Base-by-base conservation (phyloP, 108 stramenopile genomes). In the Parietichytrium sp. region DNA sequence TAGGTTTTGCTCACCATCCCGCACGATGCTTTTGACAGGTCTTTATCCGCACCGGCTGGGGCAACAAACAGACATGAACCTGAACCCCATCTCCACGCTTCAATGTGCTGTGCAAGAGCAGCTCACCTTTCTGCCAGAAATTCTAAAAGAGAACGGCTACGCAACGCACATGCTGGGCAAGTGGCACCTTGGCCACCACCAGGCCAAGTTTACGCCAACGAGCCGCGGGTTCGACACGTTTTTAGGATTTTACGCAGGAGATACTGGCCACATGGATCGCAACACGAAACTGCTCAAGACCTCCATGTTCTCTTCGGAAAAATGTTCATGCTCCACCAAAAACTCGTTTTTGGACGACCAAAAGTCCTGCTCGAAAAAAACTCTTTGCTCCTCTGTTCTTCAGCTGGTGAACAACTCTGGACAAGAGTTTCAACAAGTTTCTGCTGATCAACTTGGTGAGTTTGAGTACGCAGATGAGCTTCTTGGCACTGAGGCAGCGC, bases 1-100 rank as follows among this genome's bases (percentile, higher is more conserved):
- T 18, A 82, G 88, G 0, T 86, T 79, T 33, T 91, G 90, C 52
- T 52, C 51, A 3, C 79, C 79, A 25, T 53, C 51, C 16, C 50
- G 79, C n/a, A 33, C 51, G 10, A 50, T 29, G 29, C 3, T 80
- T 30, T 27, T 80, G 26, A 53, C 51, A 0, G 79, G 79, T 25
- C 36, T 29, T 20, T 52, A 53, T 52, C 23, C 79, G 23, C 20
- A 29, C 16, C 79, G 61, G 6, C 45, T 38, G 29, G 79, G 51
- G 4, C 86, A 88, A 10, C 79, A 80, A 16, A 50, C 79, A 18
- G 49, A 79, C 30, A 49, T 50, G 23, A 80, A 80, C 52, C 23
- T 52, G 26, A 27, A 50, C 51, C 79, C 51, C 23, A 49, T 25
- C 48, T 16, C 10, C 8, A 49, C 47, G 23, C 16, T 52, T 6